phyloP scores from a whole-genome alignment of 306 rosid species.

The Cajanus cajan region DNA sequence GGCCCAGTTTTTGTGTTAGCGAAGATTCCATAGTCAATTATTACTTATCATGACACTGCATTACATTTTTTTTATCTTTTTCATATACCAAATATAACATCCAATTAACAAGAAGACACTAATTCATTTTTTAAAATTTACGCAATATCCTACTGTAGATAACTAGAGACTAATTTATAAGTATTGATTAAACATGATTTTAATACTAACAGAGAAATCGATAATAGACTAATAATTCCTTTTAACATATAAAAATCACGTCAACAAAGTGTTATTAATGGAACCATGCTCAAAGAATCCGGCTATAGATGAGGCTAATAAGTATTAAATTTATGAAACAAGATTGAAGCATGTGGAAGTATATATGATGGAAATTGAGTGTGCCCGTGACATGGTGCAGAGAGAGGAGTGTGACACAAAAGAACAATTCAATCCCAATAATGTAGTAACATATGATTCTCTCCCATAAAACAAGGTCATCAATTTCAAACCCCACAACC shows the following conservation, averaged over 20 bases:
- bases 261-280: no score
- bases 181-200: no score
- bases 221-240: no score
- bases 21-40: background rate
- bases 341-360: slow-evolving; percentile 22
- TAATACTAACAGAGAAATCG: no score
- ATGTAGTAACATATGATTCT: slow-evolving; percentile 21
- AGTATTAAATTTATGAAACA: background rate
- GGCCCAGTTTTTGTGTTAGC: background rate
- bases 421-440: background rate
- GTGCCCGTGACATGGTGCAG: slow-evolving; percentile 40
- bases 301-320: background rate
- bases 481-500: slow-evolving; percentile 13
- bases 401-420: slow-evolving; percentile 2
- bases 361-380: background rate
- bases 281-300: no score
- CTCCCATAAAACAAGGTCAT: slow-evolving; percentile 12
- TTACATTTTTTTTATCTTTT: background rate
- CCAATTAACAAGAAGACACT: no score
- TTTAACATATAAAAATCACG: no score
- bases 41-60: background rate
- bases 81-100: no score
- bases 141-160: no score
- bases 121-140: no score
- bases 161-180: no score